phyloP scores from a whole-genome alignment of 2,329 filamentous ascomycete species.

The Elsinoe perseae region DNA sequence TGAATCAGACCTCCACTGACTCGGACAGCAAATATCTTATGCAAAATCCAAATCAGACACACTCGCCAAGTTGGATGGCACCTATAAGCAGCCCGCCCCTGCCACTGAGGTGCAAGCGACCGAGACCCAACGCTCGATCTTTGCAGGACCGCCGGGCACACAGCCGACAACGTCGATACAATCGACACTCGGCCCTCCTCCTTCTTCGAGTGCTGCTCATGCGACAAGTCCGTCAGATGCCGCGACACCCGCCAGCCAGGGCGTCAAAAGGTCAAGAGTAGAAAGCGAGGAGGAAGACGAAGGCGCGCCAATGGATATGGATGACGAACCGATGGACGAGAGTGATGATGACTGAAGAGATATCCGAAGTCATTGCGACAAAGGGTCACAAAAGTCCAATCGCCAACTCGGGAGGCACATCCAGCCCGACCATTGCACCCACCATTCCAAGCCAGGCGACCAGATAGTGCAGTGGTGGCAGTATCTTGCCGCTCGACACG shows the following conservation, averaged over 20 bases:
- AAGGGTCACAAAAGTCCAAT: too few relatives aligned
- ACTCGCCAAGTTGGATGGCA: constrained; percentile 85
- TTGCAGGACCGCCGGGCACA: constrained; percentile 26
- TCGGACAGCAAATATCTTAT: constrained; percentile 72
- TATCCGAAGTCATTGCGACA: constrained; percentile 11
- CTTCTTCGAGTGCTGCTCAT: constrained; percentile 39
- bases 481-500: constrained; percentile 32
- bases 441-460: constrained; percentile 84
- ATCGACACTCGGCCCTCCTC: constrained; percentile 23
- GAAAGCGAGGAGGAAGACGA: constrained; percentile 37
- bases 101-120: constrained; percentile 37
- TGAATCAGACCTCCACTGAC: neutral
- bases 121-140: constrained; percentile 71
- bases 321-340: constrained; percentile 34
- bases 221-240: constrained; percentile 38
- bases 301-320: constrained; percentile 27
- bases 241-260: constrained; percentile 12
- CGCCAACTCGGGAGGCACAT: constrained; percentile 47
- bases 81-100: constrained; percentile 61
- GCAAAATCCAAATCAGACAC: constrained; percentile 83
- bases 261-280: constrained; percentile 54
- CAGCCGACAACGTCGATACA: constrained; percentile 21
- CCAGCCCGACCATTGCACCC: constrained; percentile 70
- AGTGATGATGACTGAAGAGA: constrained; percentile 51
- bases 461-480: constrained; percentile 59